phyloP scores from a whole-genome alignment of 768 basidiomycete species.

The Suillus luteus region DNA sequence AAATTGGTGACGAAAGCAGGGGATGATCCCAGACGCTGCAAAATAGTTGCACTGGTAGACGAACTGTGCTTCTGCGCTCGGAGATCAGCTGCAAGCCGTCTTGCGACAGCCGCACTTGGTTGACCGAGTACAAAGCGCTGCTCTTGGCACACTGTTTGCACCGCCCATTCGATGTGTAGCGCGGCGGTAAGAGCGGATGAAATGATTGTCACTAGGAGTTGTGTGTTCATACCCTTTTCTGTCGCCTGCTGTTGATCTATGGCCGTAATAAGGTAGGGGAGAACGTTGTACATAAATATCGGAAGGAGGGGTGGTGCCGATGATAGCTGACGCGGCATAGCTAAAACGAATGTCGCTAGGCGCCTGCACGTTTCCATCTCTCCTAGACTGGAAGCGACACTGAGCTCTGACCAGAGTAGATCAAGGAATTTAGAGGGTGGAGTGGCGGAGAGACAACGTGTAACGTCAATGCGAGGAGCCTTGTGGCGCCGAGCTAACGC shows the following conservation, averaged over 20 bases:
- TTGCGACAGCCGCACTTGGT: conserved; percentile 62
- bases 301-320: conserved; percentile 66
- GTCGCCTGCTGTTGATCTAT: conserved; percentile 56
- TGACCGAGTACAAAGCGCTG: conserved; percentile 58
- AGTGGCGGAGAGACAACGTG: conserved; percentile 60
- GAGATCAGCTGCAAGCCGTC: conserved; percentile 65
- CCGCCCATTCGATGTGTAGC: conserved; percentile 70
- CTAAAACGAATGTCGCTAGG: conserved; percentile 67
- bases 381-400: conserved; percentile 52
- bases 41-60: conserved; percentile 50
- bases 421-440: conserved; percentile 64
- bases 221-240: conserved; percentile 58
- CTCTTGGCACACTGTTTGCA: conserved; percentile 54
- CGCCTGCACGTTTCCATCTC: conserved; percentile 65
- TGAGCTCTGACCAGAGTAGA: conserved; percentile 69
- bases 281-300: conserved; percentile 67
- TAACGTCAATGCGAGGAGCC: conserved; percentile 64
- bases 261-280: conserved; percentile 56
- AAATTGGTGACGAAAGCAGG: conserved; percentile 74
- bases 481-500: conserved; percentile 60
- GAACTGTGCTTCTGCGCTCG: conserved; percentile 50
- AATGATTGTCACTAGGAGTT: conserved; percentile 65
- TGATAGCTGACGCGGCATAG: conserved; percentile 53
- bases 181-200: conserved; percentile 68
- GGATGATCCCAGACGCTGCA: conserved; percentile 61